Evolutionary conservation across 805 yeast species (phyloP), one percentile per base, ranked within the genome.

Genomic region (Candida golubevii): DNA sequence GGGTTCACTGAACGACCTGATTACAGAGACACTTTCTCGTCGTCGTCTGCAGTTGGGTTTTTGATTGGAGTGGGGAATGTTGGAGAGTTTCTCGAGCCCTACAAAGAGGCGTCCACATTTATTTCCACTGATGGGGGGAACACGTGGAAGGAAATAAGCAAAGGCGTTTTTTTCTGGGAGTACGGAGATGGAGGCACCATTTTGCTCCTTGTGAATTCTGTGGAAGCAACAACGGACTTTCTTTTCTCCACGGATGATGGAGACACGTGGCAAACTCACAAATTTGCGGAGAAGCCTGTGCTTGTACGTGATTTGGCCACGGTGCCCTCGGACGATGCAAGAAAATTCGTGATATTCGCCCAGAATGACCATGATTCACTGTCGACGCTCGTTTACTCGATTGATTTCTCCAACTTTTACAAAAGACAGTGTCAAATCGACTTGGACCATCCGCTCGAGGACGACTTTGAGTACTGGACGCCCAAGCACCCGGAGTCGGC

Each of bases 101-200:
- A 65, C 34, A 70, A 74, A 3, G 78, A 81, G 38, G 75, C 83
- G 0, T 71, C 84, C 1, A 87, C 97, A 0, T 93, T 78, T 58
- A 65, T 93, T 48, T 81, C 96, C 3, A 71, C 76, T n/a, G 98
- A 93, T 65, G 99, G 93, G 2, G 99, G 99, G 46, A 67, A 80
- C 12, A 77, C 89, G 3, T 93, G 98, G 98, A 78, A 64, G 41
- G 95, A 88, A 63, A 69, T 91, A 27, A 73, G 66, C 47, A 79
- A 83, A 47, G 93, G 95, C 4, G 75, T 80, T 1, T 77, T 79
- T 54, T 84, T 85, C 78, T 93, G 98, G 98, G 98, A 90, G 64
- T 93, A 74, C 62, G 98, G 98, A 50, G 99, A 93, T 63, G 86
- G 88, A 51, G 99, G 99, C 13, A 82, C 96, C 0, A 76, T 93